A percentile compares a stretch with the other conserved stretches of the same genome.
phyloP scores from a whole-genome alignment of 331 rosid species.

The Prunus yedoensis region DNA sequence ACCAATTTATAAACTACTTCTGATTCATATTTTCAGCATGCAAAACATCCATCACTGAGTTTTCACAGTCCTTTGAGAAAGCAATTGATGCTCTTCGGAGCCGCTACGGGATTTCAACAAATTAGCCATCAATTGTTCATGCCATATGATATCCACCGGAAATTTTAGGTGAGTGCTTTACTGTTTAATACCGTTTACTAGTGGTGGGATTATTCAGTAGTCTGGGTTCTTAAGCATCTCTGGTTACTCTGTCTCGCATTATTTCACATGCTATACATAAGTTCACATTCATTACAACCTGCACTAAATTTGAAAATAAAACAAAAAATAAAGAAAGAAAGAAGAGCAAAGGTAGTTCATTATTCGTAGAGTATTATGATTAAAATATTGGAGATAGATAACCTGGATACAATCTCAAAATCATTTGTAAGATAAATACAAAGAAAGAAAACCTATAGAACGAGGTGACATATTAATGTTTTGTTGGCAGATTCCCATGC shows the following conservation, averaged over 20 bases:
- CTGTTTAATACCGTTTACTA: slow-evolving; percentile 8
- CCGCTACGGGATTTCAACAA: slow-evolving; percentile 56
- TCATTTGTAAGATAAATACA: not conserved
- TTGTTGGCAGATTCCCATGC: not conserved
- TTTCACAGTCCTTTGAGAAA: slow-evolving; percentile 74
- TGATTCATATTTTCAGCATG: slow-evolving; percentile 51
- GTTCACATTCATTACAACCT: not conserved
- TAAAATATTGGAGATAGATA: not conserved
- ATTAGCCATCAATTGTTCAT: slow-evolving; percentile 29
- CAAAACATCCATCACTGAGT: slow-evolving; percentile 63
- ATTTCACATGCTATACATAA: not conserved
- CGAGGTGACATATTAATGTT: not conserved
- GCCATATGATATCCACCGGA: slow-evolving; percentile 9
- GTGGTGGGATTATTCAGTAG: not conserved
- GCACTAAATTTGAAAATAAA: not conserved
- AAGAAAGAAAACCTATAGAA: not conserved
- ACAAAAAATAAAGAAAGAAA: no score
- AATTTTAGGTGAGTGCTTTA: slow-evolving; percentile 30
- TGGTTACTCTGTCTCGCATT: not conserved
- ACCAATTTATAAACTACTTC: slow-evolving; percentile 3
- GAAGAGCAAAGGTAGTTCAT: not conserved
- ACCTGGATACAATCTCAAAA: not conserved
- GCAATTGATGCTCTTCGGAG: slow-evolving; percentile 59
- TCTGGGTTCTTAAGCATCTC: not conserved
- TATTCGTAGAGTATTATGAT: not conserved